phyloP scores from a whole-genome alignment of 495 filamentous ascomycete genomes.

The Penicillium malachiteum region DNA sequence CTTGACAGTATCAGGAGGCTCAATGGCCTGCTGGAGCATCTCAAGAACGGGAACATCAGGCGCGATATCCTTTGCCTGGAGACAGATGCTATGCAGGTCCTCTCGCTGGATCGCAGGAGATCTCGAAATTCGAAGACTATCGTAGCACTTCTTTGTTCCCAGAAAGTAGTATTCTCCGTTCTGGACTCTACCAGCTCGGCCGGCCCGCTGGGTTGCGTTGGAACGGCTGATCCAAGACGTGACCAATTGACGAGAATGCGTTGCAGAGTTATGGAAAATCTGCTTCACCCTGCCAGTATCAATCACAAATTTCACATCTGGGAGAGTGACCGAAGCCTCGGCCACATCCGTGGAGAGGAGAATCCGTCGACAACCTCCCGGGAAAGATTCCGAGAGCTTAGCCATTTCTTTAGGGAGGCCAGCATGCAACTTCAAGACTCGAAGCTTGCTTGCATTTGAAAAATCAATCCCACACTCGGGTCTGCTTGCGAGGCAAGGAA shows the following conservation, averaged over 20 bases:
- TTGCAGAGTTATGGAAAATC: slow-evolving; percentile 46
- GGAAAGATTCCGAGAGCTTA: slow-evolving; percentile 48
- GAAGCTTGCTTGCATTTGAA: slow-evolving; percentile 39
- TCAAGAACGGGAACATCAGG: slow-evolving; percentile 31
- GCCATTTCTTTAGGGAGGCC: slow-evolving; percentile 44
- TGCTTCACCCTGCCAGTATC: slow-evolving; percentile 56
- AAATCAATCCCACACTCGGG: slow-evolving; percentile 48
- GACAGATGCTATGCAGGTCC: slow-evolving; percentile 13
- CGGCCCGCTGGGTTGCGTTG: slow-evolving; percentile 55
- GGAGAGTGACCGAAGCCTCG: slow-evolving; percentile 60
- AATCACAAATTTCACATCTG: slow-evolving; percentile 58
- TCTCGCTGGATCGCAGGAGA: slow-evolving; percentile 38
- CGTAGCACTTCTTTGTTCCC: slow-evolving; percentile 47
- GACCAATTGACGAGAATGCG: slow-evolving; percentile 44
- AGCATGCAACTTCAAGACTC: slow-evolving; percentile 54
- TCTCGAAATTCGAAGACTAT: slow-evolving; percentile 45
- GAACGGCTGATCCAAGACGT: slow-evolving; percentile 56
- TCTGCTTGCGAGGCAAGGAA: slow-evolving; percentile 35
- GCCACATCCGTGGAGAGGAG: slow-evolving; percentile 61
- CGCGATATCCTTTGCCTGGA: slow-evolving; percentile 14
- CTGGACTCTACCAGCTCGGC: slow-evolving; percentile 58
- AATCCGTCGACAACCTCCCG: slow-evolving; percentile 52
- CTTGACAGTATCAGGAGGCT: slow-evolving; percentile 46
- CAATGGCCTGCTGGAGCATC: slow-evolving; percentile 51
- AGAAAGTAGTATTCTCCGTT: slow-evolving; percentile 59